A percentile compares a stretch with the other conserved stretches of the same genome.
Evolutionary conservation across 768 basidiomycete genomes (phyloP).

Genomic region (Trametes punicea): DNA sequence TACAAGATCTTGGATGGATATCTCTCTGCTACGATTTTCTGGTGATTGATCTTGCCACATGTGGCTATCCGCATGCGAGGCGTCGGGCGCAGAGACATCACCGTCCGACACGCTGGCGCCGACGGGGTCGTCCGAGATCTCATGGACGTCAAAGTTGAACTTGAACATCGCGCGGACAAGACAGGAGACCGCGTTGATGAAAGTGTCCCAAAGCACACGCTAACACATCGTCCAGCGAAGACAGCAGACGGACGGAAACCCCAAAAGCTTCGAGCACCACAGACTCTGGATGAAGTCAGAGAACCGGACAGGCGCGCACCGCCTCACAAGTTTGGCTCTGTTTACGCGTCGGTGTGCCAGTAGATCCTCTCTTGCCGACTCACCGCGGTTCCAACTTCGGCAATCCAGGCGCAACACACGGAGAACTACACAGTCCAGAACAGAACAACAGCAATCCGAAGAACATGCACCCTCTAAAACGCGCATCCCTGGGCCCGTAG

Average conservation of each 20-base stretch:
- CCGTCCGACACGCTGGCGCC: conserved; percentile 2
- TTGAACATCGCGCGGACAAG: conserved; percentile 62
- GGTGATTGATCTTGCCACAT: background rate
- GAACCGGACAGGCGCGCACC: background rate
- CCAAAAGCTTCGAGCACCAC: too few relatives aligned
- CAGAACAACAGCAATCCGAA: background rate
- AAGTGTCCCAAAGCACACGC: too few relatives aligned
- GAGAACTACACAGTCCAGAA: too few relatives aligned
- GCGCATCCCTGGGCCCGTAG: too few relatives aligned
- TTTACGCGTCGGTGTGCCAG: conserved; percentile 8
- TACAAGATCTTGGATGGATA: conserved; percentile 21
- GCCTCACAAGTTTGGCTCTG: background rate
- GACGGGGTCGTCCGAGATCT: conserved; percentile 34
- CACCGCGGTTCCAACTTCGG: background rate
- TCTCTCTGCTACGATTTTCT: conserved; percentile 27
- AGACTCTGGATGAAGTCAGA: background rate
- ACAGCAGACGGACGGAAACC: too few relatives aligned
- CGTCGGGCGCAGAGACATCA: background rate
- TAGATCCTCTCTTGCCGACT: background rate
- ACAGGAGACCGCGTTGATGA: too few relatives aligned
- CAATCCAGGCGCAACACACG: too few relatives aligned
- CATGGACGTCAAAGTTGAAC: conserved; percentile 64
- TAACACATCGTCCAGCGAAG: too few relatives aligned
- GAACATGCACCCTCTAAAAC: background rate
- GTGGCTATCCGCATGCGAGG: background rate